phyloP scores from a whole-genome alignment of 306 rosid species.

The Vachellia collinsii region DNA sequence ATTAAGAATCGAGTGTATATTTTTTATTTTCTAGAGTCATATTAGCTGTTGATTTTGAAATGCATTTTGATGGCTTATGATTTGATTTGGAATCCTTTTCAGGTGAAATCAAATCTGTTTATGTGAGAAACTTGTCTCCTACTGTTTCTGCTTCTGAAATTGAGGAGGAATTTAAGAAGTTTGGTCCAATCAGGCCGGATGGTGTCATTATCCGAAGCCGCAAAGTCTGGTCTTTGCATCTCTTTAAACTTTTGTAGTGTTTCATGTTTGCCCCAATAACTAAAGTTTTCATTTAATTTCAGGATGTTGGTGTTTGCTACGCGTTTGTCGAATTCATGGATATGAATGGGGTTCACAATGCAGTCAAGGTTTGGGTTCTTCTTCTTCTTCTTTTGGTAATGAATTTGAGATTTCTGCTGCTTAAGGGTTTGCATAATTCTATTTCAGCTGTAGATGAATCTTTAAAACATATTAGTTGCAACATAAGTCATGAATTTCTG shows the following conservation, averaged over 20 bases:
- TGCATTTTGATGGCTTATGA: constrained; percentile 13
- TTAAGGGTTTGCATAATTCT: background rate
- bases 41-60: constrained; percentile 12
- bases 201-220: constrained; percentile 94
- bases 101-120: constrained; percentile 92
- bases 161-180: constrained; percentile 79
- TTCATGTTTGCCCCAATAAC: constrained; percentile 13
- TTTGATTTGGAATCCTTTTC: constrained; percentile 41
- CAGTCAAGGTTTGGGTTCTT: constrained; percentile 70
- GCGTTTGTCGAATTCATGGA: constrained; percentile 98
- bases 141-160: constrained; percentile 79
- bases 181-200: constrained; percentile 81
- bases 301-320: constrained; percentile 98
- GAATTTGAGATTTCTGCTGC: constrained; percentile 25
- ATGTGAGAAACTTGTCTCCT: constrained; percentile 84
- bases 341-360: constrained; percentile 80
- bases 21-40: background rate
- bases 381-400: background rate
- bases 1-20: constrained; percentile 29
- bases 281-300: constrained; percentile 41
- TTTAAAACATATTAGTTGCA: background rate
- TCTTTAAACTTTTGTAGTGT: constrained; percentile 18
- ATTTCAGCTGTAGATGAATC: background rate
- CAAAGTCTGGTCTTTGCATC: constrained; percentile 60
- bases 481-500: background rate